Conservation (phyloP, 1,139 yeast species). For the Saccharomyces hybrid region DNA sequence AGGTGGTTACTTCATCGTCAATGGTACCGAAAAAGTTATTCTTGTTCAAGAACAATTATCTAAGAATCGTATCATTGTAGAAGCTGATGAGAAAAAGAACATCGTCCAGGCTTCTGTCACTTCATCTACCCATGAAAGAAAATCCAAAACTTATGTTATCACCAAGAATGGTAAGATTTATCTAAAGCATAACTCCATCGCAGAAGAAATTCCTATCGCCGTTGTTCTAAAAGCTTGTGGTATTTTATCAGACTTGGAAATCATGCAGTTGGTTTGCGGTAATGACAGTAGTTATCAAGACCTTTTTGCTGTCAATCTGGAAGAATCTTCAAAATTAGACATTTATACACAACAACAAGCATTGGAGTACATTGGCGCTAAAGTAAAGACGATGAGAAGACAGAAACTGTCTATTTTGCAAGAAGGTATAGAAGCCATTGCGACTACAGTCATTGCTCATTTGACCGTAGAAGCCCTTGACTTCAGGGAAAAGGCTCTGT, state of each 20-base stretch:
- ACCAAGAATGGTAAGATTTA: slow-evolving; percentile 85
- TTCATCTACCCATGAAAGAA: slow-evolving; percentile 94
- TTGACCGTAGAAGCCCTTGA: slow-evolving; percentile 78
- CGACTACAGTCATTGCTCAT: slow-evolving; percentile 94
- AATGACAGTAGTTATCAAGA: slow-evolving; percentile 82
- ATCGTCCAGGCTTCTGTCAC: slow-evolving; percentile 97
- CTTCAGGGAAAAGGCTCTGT: slow-evolving; percentile 87
- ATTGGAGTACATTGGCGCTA: slow-evolving; percentile 76
- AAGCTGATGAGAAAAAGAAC: slow-evolving; percentile 89
- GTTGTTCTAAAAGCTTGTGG: slow-evolving; percentile 94
- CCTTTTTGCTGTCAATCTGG: slow-evolving; percentile 83
- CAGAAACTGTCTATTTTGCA: slow-evolving; percentile 75
- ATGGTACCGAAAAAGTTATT: slow-evolving; percentile 96
- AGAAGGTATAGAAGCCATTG: slow-evolving; percentile 96
- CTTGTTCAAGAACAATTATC: slow-evolving; percentile 94
- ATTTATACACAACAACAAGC: slow-evolving; percentile 93
- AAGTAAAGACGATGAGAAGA: slow-evolving; percentile 88
- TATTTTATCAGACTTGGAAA: slow-evolving; percentile 82
- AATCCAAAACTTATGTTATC: slow-evolving; percentile 90
- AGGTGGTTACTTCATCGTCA: slow-evolving; percentile 95
- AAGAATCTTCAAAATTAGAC: slow-evolving; percentile 82
- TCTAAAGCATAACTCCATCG: slow-evolving; percentile 86
- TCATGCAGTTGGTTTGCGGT: slow-evolving; percentile 91
- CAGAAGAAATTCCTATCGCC: slow-evolving; percentile 93
- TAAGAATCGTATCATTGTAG: slow-evolving; percentile 94